Conservation (phyloP, 805 yeast genomes). For the Candida saitoana region DNA sequence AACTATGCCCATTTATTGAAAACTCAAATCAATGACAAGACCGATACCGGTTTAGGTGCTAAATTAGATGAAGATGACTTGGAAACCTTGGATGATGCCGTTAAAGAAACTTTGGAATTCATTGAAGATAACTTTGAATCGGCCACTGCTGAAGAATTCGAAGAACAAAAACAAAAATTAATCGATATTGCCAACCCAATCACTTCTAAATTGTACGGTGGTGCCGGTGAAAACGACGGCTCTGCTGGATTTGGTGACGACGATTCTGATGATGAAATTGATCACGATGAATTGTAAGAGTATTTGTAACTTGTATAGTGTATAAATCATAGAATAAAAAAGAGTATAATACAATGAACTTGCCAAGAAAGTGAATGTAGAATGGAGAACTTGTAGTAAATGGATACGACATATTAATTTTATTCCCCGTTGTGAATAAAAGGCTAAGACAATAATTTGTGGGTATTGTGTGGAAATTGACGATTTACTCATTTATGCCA, state of each 20-base stretch:
- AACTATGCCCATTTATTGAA: conserved; percentile 42
- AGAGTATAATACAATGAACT: neutral
- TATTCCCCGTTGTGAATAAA: no score
- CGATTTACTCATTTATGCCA: no score
- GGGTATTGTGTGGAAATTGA: no score
- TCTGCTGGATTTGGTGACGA: conserved; percentile 41
- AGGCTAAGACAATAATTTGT: no score
- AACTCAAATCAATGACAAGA: conserved; percentile 41
- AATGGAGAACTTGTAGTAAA: no score
- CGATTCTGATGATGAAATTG: conserved; percentile 38
- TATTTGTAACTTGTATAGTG: neutral
- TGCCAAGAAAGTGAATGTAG: no score
- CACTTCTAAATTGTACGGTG: conserved; percentile 69
- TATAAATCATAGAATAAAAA: conserved; percentile 1
- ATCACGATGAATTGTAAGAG: conserved; percentile 43
- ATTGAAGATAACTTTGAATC: conserved; percentile 76
- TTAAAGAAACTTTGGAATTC: conserved; percentile 83
- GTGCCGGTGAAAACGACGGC: conserved; percentile 43
- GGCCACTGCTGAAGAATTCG: conserved; percentile 89
- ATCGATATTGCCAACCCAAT: conserved; percentile 86
- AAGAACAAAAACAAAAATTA: conserved; percentile 80
- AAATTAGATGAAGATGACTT: conserved; percentile 87
- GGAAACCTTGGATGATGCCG: conserved; percentile 82
- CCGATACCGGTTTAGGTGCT: conserved; percentile 55
- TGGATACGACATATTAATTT: no score